Conservation (phyloP, 2,329 filamentous ascomycete genomes). For the Fusarium sp. region DNA sequence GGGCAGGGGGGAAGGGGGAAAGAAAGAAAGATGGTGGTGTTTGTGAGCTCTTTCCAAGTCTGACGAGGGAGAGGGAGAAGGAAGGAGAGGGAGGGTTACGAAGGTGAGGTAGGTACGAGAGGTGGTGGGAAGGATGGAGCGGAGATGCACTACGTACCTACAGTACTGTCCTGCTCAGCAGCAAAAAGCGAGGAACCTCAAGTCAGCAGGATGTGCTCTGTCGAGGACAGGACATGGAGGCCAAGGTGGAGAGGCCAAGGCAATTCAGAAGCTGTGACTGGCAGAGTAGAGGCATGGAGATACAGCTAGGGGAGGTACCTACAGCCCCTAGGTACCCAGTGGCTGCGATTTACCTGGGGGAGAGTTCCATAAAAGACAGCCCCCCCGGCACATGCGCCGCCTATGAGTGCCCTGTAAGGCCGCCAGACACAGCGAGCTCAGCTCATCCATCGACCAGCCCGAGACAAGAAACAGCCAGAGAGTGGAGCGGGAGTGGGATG, state of each 20-base stretch:
- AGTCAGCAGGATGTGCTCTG: constrained; percentile 27
- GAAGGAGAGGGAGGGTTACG: constrained; percentile 30
- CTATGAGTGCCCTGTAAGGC: constrained; percentile 8
- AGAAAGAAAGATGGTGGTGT: constrained; percentile 43
- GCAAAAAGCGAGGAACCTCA: constrained; percentile 22
- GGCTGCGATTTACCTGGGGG: constrained; percentile 7
- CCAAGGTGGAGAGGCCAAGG: constrained; percentile 21
- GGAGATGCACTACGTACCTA: constrained; percentile 12
- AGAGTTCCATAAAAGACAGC: constrained; percentile 24
- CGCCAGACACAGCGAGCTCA: constrained; percentile 8
- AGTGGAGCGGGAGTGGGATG: constrained; percentile 9
- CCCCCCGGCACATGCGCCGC: constrained; percentile 3
- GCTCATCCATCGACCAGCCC: constrained; percentile 6
- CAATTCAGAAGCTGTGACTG: constrained; percentile 15
- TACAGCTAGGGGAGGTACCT: constrained; percentile 6
- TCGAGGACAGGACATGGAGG: constrained; percentile 13
- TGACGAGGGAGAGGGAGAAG: constrained; percentile 41
- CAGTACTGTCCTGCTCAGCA: not conserved
- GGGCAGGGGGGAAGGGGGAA: constrained; percentile 23
- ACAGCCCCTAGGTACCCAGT: constrained; percentile 19
- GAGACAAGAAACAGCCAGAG: not conserved
- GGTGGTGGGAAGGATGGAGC: constrained; percentile 22
- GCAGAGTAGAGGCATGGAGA: constrained; percentile 3
- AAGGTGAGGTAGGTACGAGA: constrained; percentile 7
- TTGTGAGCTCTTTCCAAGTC: constrained; percentile 46